Evolutionary conservation across 495 filamentous ascomycete genomes (phyloP).

Genomic region (Penicillium fimorum): DNA sequence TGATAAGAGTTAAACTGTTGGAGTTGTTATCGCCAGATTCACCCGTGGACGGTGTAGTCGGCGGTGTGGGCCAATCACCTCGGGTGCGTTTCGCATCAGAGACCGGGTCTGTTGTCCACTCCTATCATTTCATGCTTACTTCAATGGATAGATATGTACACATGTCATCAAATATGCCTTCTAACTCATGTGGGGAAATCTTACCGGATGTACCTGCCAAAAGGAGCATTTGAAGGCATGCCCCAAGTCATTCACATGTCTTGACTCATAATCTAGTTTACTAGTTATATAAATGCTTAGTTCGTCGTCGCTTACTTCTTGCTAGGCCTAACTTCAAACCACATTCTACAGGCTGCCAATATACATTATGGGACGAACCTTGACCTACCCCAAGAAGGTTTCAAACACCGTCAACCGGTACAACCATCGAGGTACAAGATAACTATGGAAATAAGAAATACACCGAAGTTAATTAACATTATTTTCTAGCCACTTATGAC

Average conservation of each 20-base stretch:
- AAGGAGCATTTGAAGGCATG: constrained; percentile 12
- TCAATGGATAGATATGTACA: constrained; percentile 6
- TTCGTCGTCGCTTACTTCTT: neutral
- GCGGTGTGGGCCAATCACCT: constrained; percentile 37
- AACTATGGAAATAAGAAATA: neutral
- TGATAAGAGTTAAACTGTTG: constrained; percentile 11
- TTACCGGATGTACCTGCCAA: constrained; percentile 24
- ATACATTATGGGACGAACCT: constrained; percentile 45
- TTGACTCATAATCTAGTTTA: neutral
- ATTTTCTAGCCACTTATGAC: constrained; percentile 64
- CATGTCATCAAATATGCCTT: neutral
- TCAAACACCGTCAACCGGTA: constrained; percentile 73
- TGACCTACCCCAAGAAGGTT: constrained; percentile 65
- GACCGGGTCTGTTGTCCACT: neutral
- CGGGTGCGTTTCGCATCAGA: constrained; percentile 14
- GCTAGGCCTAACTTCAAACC: neutral
- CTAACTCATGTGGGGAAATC: constrained; percentile 10
- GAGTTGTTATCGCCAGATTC: constrained; percentile 16
- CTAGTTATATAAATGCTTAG: constrained; percentile 11
- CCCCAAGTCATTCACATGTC: constrained; percentile 1
- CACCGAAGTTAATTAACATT: constrained; percentile 13
- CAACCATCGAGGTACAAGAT: constrained; percentile 59
- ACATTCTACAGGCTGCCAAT: neutral
- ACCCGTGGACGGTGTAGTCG: constrained; percentile 15
- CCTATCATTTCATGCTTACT: constrained; percentile 19